A percentile compares a stretch with the other conserved stretches of the same genome.
These are phyloP conservation scores for Aspergillus pseudoviridinutans DNA, from an alignment of 2,329 filamentous ascomycete species.

Conservation along the genomic window DNA sequence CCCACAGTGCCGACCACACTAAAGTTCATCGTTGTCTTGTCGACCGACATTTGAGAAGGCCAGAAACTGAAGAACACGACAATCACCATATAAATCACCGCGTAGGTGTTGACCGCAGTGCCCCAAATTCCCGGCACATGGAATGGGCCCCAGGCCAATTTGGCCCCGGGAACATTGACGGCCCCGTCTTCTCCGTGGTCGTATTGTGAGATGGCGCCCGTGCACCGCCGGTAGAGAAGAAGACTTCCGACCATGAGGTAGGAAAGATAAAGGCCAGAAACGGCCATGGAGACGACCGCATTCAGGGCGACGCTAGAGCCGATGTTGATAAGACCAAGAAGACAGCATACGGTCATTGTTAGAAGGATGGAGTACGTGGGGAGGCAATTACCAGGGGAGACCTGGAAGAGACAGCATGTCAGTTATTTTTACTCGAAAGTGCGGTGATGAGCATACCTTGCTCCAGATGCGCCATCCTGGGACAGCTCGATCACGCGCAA, in stretches of 20 bases:
- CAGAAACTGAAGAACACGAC: conserved; percentile 50
- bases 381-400: conserved; percentile 22
- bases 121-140: conserved; percentile 33
- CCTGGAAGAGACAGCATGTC: conserved; percentile 6
- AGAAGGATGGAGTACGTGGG: conserved; percentile 23
- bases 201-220: conserved; percentile 15
- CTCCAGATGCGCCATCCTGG: conserved; percentile 27
- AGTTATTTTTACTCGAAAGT: not conserved
- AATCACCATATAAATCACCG: conserved; percentile 44
- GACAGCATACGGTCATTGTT: conserved; percentile 23
- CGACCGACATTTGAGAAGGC: conserved; percentile 37
- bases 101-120: conserved; percentile 41
- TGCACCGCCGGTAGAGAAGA: conserved; percentile 25
- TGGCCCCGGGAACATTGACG: conserved; percentile 23
- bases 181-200: conserved; percentile 15
- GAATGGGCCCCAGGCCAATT: conserved; percentile 29
- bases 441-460: conserved; percentile 10
- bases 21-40: conserved; percentile 46
- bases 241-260: conserved; percentile 26
- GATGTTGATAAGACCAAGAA: conserved; percentile 33
- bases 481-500: conserved; percentile 23
- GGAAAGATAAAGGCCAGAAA: conserved; percentile 28
- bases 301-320: conserved; percentile 30
- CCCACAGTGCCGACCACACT: conserved; percentile 40
- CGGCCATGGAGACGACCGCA: conserved; percentile 31